Base-by-base conservation (phyloP, 208 protist genomes). In the Leptomonas seymouri region DNA sequence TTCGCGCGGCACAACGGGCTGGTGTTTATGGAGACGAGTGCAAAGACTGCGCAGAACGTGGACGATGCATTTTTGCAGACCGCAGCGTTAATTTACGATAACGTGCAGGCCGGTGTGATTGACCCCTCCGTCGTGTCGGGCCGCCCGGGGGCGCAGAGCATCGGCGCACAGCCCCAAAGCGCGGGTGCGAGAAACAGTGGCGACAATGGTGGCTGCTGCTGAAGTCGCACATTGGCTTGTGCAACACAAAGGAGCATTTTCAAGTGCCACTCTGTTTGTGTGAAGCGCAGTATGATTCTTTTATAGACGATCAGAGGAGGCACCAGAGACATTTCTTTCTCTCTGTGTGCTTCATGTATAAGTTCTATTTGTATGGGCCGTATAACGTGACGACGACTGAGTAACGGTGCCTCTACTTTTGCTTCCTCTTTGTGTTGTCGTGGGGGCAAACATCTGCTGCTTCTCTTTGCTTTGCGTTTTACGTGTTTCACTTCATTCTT, bases 21-120 rank as follows among this genome's bases (percentile, higher is more conserved):
- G 0, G 61, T 98, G 5, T 99, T 99, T 74, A 92, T 99, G 65
- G 99, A 99, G 76, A 99, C 99, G 0, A 99, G 95, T 48, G 99
- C 99, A 11, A 99, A 99, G 84, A 99, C 97, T 12, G 97, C 97
- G 9, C 77, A 93, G 60, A 98, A 98, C 71, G 97, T 99, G 20
- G 97, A 98, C 46, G 86, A 98, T 57, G 97, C 98, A 1, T 99
- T 99, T 78, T 80, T 99, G 41, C 85, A 91, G 46, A 99, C 98
- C 0, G 97, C 98, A 1, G 73, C 84, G 62, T 78, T 91, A 42
- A 99, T 99, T 62, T 98, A 99, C 77, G 92, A 98, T 27, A 99
- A 98, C 63, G 97, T 99, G 50, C 86, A 98, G 89, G 86, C 82
- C 14, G 97, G 96, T 27, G 81, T 84, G 31, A 95, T 98, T 59